Evolutionary conservation across 805 yeast species (phyloP), one percentile per base, ranked within the genome.

Genomic region (Nakazawaea sp.): DNA sequence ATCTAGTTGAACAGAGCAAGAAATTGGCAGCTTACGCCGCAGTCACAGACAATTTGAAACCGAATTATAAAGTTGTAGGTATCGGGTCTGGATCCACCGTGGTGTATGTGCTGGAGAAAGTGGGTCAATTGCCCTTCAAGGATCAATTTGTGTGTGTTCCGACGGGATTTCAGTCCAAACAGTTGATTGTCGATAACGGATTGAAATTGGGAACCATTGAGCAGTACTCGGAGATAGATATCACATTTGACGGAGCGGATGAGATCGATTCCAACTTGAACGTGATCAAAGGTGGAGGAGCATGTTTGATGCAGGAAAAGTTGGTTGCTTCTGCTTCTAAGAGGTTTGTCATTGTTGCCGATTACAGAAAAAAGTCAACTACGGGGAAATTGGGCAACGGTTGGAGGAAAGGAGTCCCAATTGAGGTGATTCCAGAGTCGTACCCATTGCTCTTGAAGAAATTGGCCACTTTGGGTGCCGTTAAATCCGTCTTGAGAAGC

Each of bases 181-280:
- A 81, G 50, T 70, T 92, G 47, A 89, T 92, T 49, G 64, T 86
- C 41, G 82, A 75, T 41, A 88, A 88, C 50, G 92, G 92, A 0
- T 68, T 92, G 45, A 69, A 59, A 28, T 66, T 89, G 45, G 95
- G 95, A 2, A 68, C 83, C 8, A 75, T 90, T 43, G 97, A 90
- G 52, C 89, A 87, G 64, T 79, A 64, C 45, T 85, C 95, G 2
- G 70, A 70, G 18, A 64, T 92, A 31, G 98, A 92, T 56, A 77
- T 92, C 49, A 96, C 96, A 2, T 92, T 92, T 56, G 99, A 92
- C 59, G 99, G 99, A 31, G 97, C 98, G 2, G 99, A 92, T 60
- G 98, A 92, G 61, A 89, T 89, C 41, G 98, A 90, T 59, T 55
- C 74, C 4, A 55, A 69, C 16, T 68, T 92, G 49, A 85, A 88